phyloP scores from a whole-genome alignment of 2,329 filamentous ascomycete genomes.

The Pyrenophora seminiperda region DNA sequence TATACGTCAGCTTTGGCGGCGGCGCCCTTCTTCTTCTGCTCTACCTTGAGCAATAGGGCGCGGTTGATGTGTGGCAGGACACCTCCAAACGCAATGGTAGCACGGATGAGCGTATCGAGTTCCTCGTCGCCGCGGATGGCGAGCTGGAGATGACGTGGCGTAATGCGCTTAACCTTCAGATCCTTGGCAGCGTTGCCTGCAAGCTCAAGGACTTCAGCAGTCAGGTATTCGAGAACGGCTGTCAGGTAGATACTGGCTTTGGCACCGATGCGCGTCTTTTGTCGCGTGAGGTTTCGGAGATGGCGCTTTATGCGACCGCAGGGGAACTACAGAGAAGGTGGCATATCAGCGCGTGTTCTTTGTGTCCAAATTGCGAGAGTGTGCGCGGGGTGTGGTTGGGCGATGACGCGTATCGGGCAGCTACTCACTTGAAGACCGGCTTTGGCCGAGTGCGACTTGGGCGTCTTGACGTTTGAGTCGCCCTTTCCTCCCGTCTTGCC shows the following conservation, averaged over 20 bases:
- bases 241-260: constrained; percentile 99
- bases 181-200: constrained; percentile 99
- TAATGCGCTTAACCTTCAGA: constrained; percentile 99
- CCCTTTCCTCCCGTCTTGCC: constrained; percentile 90
- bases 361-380: constrained; percentile 13
- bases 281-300: constrained; percentile 98
- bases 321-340: constrained; percentile 72
- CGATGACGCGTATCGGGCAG: constrained; percentile 25
- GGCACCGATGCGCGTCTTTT: constrained; percentile 99
- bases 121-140: constrained; percentile 99
- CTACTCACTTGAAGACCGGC: constrained; percentile 89
- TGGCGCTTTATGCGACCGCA: constrained; percentile 99
- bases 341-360: constrained; percentile 34
- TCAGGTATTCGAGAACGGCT: constrained; percentile 96
- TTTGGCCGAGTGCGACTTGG: constrained; percentile 92
- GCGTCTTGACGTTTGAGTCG: constrained; percentile 78
- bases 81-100: constrained; percentile 97
- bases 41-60: constrained; percentile 90
- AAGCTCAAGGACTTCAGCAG: constrained; percentile 95
- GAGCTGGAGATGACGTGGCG: constrained; percentile 93
- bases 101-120: constrained; percentile 93
- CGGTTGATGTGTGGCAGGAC: constrained; percentile 99
- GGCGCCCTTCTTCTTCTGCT: constrained; percentile 97
- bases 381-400: constrained; percentile 30
- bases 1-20: constrained; percentile 60